These are phyloP conservation scores for Globisporangium takayamanum DNA, from an alignment of 352 stramenopile species.

Conservation along the genomic window DNA sequence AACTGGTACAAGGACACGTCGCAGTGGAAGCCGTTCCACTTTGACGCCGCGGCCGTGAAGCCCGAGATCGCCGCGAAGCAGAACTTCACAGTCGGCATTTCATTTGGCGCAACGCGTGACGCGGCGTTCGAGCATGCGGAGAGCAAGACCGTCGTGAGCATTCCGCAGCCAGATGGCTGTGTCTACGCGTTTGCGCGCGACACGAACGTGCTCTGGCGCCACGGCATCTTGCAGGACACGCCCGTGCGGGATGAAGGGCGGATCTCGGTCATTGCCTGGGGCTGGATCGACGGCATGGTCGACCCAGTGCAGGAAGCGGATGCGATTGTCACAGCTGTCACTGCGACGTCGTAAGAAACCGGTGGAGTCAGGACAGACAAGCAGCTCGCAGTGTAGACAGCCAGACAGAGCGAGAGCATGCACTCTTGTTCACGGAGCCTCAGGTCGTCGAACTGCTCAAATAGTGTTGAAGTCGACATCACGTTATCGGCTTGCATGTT, in stretches of 20 bases:
- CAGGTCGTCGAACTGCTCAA: background rate
- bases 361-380: too few species aligned
- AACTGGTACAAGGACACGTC: conserved; percentile 94
- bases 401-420: background rate
- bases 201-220: conserved; percentile 92
- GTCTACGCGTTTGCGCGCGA: conserved; percentile 91
- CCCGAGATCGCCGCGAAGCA: conserved; percentile 86
- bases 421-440: background rate
- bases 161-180: conserved; percentile 91
- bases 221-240: conserved; percentile 86
- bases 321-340: background rate
- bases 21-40: conserved; percentile 94
- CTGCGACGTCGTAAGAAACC: background rate
- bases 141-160: conserved; percentile 83
- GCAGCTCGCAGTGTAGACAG: too few species aligned
- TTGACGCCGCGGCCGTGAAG: conserved; percentile 92
- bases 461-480: too few species aligned
- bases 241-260: conserved; percentile 85
- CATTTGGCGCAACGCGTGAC: conserved; percentile 89
- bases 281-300: conserved; percentile 72
- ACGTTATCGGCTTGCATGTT: too few species aligned
- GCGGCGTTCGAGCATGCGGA: conserved; percentile 87
- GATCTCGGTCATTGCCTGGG: conserved; percentile 94
- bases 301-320: conserved; percentile 14
- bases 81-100: conserved; percentile 95